Base-by-base conservation (phyloP, 2,329 filamentous ascomycete species). In the Ploettnerulaceae sp. region DNA sequence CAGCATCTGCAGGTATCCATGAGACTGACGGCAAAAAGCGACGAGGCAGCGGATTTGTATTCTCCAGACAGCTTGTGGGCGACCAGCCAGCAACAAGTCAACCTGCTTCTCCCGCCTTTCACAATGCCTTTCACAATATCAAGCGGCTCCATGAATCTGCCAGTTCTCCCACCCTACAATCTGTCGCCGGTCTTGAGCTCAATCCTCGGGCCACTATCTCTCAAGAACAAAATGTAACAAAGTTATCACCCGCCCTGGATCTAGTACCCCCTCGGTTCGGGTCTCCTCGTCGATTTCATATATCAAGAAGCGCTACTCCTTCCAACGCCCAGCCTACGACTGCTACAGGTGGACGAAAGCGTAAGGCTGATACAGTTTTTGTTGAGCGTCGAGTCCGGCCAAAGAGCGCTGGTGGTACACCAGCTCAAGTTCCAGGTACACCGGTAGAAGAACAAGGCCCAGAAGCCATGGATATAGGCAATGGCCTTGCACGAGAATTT, bases 221-320 rank as follows among this genome's bases (percentile, higher is more conserved):
- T 18, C 20, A 12, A 26, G 35, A 25, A 12, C 20, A 34, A 33
- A 8, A 29, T 17, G 21, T n/a, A 25, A 20, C 28, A 24, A 21
- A 24, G 29, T 25, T 20, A 5, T 2, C 9, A 14, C 28, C 15
- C 5, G 1, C 21, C 14, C 22, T 18, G 12, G 35, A 9, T 34
- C 45, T 29, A 12, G 28, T 18, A 35, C 17, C 39, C 32, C 29
- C 39, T 38, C 32, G 18, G 15, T 26, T 39, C 28, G 6, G 44
- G 25, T 52, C 73, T 54, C 72, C 69, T 9, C 71, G 77, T 45
- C 69, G 73, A 32, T 81, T 79, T 51, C 77, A 79, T 56, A 72
- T 81, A 49, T 78, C 75, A 12, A 68, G 70, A 47, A 69, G 66
- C 40, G 67, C 70, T n/a, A 52, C 48, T 7, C 33, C 41, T n/a